Percentiles rank a stretch among this genome's conserved stretches.
Evolutionary conservation across 208 protist species (phyloP).

Genomic region (Naegleria lovaniensis): DNA sequence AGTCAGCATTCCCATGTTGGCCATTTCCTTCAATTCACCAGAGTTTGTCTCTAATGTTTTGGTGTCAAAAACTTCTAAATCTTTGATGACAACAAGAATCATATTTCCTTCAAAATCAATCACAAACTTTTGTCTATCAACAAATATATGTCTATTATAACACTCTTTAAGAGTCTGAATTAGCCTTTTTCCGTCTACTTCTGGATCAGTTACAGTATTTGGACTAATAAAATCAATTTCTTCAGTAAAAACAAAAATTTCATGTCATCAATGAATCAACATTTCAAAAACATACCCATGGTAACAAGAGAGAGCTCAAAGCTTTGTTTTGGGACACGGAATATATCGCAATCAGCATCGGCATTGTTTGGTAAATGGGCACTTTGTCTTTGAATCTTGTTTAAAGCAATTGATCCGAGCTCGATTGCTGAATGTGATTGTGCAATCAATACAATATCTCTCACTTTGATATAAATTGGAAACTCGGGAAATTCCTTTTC

Average conservation of each 20-base stretch:
- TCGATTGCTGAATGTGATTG: background rate
- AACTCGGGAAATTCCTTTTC: background rate
- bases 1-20: background rate
- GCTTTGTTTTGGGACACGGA: background rate
- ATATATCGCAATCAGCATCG: background rate
- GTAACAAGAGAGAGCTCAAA: background rate
- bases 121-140: background rate
- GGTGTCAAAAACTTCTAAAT: background rate
- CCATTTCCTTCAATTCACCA: background rate
- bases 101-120: constrained; percentile 2
- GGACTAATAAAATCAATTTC: background rate
- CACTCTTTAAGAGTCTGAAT: background rate
- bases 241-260: background rate
- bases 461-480: constrained; percentile 2
- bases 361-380: background rate
- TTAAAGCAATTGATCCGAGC: background rate
- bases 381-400: constrained; percentile 22
- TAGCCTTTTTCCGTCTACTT: background rate
- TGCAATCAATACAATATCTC: background rate
- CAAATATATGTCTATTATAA: background rate
- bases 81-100: background rate
- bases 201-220: background rate
- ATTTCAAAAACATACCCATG: background rate
- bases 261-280: background rate
- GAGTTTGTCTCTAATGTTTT: background rate